These are phyloP conservation scores for Aspergillus spinulosporus DNA, from an alignment of 2,329 filamentous ascomycete species.

Conservation along the genomic window DNA sequence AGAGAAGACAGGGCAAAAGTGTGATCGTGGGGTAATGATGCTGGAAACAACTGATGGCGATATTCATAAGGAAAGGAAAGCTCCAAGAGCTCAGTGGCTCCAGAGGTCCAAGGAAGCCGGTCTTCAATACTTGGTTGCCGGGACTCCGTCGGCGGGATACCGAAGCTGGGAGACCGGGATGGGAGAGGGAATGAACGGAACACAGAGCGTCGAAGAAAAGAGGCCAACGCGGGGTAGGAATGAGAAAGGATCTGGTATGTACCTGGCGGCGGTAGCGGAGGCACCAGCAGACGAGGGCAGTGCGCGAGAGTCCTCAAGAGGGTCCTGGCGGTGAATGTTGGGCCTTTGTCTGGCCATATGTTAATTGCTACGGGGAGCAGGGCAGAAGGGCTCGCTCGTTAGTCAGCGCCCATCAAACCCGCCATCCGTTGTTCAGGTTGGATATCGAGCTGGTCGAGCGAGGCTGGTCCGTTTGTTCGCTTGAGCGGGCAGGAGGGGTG, in stretches of 20 bases:
- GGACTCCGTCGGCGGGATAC: constrained; percentile 5
- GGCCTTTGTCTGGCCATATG: constrained; percentile 51
- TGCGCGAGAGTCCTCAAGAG: constrained; percentile 42
- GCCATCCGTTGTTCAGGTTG: constrained; percentile 42
- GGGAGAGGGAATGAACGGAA: constrained; percentile 2
- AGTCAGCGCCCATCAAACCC: constrained; percentile 40
- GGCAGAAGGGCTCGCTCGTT: constrained; percentile 34
- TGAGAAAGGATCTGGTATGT: constrained; percentile 30
- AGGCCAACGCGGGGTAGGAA: constrained; percentile 14
- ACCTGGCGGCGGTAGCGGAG: constrained; percentile 38
- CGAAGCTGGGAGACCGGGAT: constrained; percentile 9
- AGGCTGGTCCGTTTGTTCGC: constrained; percentile 16
- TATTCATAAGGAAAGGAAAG: neutral
- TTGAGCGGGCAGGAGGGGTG: constrained; percentile 16
- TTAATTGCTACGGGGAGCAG: constrained; percentile 37
- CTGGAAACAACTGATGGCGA: neutral
- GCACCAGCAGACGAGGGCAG: constrained; percentile 33
- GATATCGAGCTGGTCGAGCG: constrained; percentile 24
- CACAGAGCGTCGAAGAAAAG: constrained; percentile 5
- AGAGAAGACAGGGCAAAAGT: constrained; percentile 15
- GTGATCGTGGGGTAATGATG: neutral
- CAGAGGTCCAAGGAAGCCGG: neutral
- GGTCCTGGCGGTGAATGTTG: constrained; percentile 46
- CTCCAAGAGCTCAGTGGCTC: neutral
- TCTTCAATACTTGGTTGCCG: constrained; percentile 3